Conservation (phyloP, 1,284 basidiomycete species). For the Ganoderma multipileum region DNA sequence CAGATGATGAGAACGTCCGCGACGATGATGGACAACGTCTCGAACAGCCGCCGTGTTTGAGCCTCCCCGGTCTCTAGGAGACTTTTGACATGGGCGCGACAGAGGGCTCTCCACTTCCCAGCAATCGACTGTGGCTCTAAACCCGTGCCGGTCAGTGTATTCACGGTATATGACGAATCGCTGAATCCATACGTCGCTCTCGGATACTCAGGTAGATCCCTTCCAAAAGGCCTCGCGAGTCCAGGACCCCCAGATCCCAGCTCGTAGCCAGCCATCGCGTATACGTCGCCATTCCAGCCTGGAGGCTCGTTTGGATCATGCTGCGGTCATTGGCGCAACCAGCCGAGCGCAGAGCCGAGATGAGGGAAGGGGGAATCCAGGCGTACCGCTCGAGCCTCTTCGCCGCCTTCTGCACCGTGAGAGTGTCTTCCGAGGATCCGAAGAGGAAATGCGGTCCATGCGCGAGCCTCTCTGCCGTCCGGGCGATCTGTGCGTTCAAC, state of each 20-base stretch:
- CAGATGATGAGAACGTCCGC: slow-evolving; percentile 54
- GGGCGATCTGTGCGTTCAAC: slow-evolving; percentile 58
- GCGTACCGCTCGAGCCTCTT: slow-evolving; percentile 14
- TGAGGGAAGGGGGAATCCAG: slow-evolving; percentile 29
- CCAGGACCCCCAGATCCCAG: slow-evolving; percentile 54
- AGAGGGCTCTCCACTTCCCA: slow-evolving; percentile 60
- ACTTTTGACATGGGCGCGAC: slow-evolving; percentile 52
- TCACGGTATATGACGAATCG: background rate
- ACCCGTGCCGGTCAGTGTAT: background rate
- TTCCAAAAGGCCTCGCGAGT: slow-evolving; percentile 47
- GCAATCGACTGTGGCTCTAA: slow-evolving; percentile 58
- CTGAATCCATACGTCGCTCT: slow-evolving; percentile 47
- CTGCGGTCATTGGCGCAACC: slow-evolving; percentile 40
- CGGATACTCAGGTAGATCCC: slow-evolving; percentile 56
- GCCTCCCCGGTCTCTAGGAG: slow-evolving; percentile 40
- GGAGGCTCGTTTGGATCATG: slow-evolving; percentile 38
- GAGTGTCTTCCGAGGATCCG: background rate
- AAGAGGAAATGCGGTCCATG: slow-evolving; percentile 36
- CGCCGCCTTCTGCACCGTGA: slow-evolving; percentile 10
- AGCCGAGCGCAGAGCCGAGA: slow-evolving; percentile 43
- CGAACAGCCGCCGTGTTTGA: slow-evolving; percentile 40
- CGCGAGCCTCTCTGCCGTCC: slow-evolving; percentile 54
- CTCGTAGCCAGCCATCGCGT: slow-evolving; percentile 54
- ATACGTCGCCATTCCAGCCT: slow-evolving; percentile 52
- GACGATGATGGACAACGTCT: slow-evolving; percentile 42